Evolutionary conservation across 2,329 filamentous ascomycete genomes (phyloP), one percentile per base, ranked within the genome.

Genomic region (Aspergillus brasiliensis): DNA sequence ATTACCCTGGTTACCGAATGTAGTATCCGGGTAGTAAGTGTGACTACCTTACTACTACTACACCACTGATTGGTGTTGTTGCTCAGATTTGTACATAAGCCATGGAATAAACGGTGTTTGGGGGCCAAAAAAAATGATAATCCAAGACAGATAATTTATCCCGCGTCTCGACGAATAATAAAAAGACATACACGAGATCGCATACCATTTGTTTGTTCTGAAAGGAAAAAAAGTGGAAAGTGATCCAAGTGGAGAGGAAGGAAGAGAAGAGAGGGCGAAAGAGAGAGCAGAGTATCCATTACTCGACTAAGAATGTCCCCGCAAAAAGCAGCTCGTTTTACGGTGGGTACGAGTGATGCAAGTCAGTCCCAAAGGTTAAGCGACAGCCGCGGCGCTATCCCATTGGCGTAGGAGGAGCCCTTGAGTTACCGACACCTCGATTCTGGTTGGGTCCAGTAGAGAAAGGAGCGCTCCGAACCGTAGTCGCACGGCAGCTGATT

Each of bases 391-490:
- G 44, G 49, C 25, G 27, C 19, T 15, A 28, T 55, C 15, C 28
- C 34, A 61, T 61, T 63, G 58, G 56, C n/a, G 31, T 19, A 49
- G 23, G 25, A n/a, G 10, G 17, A 52, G 44, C 51, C 51, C 54
- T 57, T 53, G 40, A 48, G 52, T 61, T 48, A 51, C 42, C 42
- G 48, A 37, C 25, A 31, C 44, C 54, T 55, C 54, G 21, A 48
- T 42, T 54, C 51, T 58, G 59, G 63, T 59, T 64, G 57, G 62
- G 46, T 53, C 59, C 56, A 64, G 59, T 58, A 62, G 53, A 59
- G 56, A 63, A 70, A 65, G 66, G 62, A 67, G 64, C 70, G 69
- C 71, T 68, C 72, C 71, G 71, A 71, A 69, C 71, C 71, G 70
- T 72, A 66, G 67, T 70, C 65, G 67, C 67, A 69, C 68, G 69